These are phyloP conservation scores for Macrophomina phaseolina DNA, from an alignment of 2,329 filamentous ascomycete genomes.

Conservation along the genomic window DNA sequence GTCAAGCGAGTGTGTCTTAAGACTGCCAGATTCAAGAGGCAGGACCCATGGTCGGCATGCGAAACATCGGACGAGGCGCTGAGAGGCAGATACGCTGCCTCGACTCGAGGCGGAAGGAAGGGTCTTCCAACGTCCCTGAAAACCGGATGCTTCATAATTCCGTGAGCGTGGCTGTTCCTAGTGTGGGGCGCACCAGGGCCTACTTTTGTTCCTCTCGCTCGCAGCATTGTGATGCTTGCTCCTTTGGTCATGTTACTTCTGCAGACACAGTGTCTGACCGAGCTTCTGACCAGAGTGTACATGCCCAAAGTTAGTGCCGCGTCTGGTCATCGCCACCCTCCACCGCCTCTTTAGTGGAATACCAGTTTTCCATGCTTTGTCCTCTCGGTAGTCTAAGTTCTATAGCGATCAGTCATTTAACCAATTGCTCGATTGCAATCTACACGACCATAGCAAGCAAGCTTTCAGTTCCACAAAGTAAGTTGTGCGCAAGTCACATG, in stretches of 20 bases:
- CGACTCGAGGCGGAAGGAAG: neutral
- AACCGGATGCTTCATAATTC: neutral
- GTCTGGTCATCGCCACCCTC: neutral
- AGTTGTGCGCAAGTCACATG: neutral
- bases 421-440: neutral
- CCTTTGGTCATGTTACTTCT: neutral
- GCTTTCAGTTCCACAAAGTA: neutral
- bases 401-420: neutral
- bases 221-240: neutral
- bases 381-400: neutral
- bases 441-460: neutral
- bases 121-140: neutral
- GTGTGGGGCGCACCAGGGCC: neutral
- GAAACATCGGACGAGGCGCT: conserved; percentile 15
- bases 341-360: neutral
- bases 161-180: too few species aligned
- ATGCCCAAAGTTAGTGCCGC: neutral
- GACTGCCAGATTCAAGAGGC: conserved; percentile 3
- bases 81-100: neutral
- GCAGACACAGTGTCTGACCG: neutral
- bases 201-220: neutral
- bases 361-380: neutral
- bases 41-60: conserved; percentile 1
- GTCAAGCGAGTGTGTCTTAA: conserved; percentile 8
- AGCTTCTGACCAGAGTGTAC: neutral